These are phyloP conservation scores for Decorospora gaudefroyi DNA, from an alignment of 2,329 filamentous ascomycete genomes.

Conservation along the genomic window DNA sequence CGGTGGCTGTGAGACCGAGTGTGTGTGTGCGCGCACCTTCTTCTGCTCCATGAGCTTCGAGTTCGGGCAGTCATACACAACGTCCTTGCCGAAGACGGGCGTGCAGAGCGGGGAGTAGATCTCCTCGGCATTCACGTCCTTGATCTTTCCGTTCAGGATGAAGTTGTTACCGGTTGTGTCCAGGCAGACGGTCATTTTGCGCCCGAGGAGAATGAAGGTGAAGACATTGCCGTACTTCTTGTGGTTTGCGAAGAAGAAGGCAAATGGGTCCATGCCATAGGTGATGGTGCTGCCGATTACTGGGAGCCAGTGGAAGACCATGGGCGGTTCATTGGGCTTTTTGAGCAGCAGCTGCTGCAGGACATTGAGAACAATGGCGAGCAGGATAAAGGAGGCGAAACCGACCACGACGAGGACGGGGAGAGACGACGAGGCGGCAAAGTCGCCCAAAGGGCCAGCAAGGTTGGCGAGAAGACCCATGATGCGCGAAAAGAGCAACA, in stretches of 20 bases:
- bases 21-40: constrained; percentile 70
- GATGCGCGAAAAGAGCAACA: constrained; percentile 23
- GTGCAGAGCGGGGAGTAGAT: constrained; percentile 78
- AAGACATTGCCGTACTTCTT: constrained; percentile 89
- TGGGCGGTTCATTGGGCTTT: constrained; percentile 69
- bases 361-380: constrained; percentile 76
- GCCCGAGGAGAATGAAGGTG: constrained; percentile 84
- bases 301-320: constrained; percentile 68
- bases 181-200: constrained; percentile 84
- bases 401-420: constrained; percentile 54
- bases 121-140: constrained; percentile 88
- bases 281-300: constrained; percentile 87
- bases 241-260: constrained; percentile 75
- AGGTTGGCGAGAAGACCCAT: constrained; percentile 60
- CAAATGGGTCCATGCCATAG: constrained; percentile 92
- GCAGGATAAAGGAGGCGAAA: constrained; percentile 55
- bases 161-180: constrained; percentile 86
- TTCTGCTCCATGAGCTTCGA: constrained; percentile 95
- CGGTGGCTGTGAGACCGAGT: not conserved
- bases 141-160: constrained; percentile 86
- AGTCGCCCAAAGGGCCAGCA: constrained; percentile 54
- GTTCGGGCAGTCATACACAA: constrained; percentile 90
- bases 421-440: constrained; percentile 48
- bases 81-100: constrained; percentile 77
- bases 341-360: constrained; percentile 77